phyloP scores from a whole-genome alignment of 768 basidiomycete genomes.

The Auriscalpium orientale region DNA sequence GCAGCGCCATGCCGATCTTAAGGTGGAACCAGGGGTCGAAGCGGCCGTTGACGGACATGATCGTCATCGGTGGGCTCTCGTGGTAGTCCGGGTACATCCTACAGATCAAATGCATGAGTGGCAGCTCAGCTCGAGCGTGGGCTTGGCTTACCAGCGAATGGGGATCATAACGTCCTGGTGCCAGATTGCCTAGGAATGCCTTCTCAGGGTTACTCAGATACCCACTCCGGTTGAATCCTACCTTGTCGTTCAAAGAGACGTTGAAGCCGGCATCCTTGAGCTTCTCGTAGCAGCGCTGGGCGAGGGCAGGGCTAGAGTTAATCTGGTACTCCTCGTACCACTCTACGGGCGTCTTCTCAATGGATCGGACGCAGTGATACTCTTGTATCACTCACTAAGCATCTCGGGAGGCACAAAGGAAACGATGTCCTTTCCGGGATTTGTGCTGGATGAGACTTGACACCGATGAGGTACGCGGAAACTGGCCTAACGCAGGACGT shows the following conservation, averaged over 20 bases:
- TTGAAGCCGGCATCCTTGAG: conserved; percentile 2
- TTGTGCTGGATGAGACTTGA: neutral
- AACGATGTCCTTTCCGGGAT: conserved; percentile 3
- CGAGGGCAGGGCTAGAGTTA: neutral
- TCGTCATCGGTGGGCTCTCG: conserved; percentile 3
- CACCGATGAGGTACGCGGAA: neutral
- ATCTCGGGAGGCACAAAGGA: conserved; percentile 3
- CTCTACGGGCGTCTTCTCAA: neutral
- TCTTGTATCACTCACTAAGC: neutral
- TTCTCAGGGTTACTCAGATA: neutral
- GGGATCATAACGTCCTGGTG: conserved; percentile 7
- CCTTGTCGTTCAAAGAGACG: neutral
- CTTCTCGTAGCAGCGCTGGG: neutral
- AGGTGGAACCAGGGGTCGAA: conserved; percentile 6
- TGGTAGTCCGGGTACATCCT: conserved; percentile 5
- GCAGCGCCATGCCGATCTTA: conserved; percentile 1
- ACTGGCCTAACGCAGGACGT: neutral
- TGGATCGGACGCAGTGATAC: neutral
- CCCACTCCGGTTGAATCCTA: neutral
- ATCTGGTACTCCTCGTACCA: conserved; percentile 5
- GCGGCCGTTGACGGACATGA: conserved; percentile 5
- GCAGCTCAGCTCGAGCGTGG: too few relatives aligned
- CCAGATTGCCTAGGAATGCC: conserved; percentile 1
- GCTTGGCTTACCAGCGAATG: neutral
- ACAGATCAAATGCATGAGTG: too few relatives aligned